Evolutionary conservation across 2,329 filamentous ascomycete species (phyloP).

Genomic region (Aspergillus sp.): DNA sequence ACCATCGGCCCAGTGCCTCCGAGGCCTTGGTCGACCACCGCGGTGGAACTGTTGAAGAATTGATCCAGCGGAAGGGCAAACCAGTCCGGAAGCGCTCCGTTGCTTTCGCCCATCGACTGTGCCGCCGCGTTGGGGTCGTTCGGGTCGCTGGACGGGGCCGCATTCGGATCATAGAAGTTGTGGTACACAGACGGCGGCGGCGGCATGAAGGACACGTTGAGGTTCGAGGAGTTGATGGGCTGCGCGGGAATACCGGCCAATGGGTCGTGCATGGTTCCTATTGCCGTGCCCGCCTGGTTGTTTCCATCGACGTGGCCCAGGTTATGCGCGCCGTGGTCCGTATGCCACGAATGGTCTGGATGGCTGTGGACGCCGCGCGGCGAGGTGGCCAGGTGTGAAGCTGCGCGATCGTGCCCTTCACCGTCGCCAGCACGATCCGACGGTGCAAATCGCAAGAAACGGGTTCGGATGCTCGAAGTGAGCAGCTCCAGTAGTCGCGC

Average conservation of each 20-base stretch:
- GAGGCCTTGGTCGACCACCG: conserved; percentile 42
- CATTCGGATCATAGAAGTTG: conserved; percentile 34
- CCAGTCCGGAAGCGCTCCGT: conserved; percentile 44
- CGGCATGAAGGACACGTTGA: conserved; percentile 40
- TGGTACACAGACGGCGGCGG: conserved; percentile 38
- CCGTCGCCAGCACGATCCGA: conserved; percentile 38
- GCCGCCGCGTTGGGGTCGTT: conserved; percentile 21
- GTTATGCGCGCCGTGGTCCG: conserved; percentile 10
- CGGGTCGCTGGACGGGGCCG: conserved; percentile 22
- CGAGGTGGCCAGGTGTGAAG: too few relatives aligned
- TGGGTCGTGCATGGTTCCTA: conserved; percentile 28
- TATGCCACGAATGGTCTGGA: conserved; percentile 17
- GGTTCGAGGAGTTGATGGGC: conserved; percentile 36
- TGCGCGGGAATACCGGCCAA: conserved; percentile 36
- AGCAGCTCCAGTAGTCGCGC: conserved; percentile 52
- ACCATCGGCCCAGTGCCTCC: conserved; percentile 55
- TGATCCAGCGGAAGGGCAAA: conserved; percentile 53
- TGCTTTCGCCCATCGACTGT: conserved; percentile 19
- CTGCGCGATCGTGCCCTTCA: conserved; percentile 27
- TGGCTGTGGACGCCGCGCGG: conserved; percentile 20
- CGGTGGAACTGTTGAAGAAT: conserved; percentile 42
- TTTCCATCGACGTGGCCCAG: conserved; percentile 21
- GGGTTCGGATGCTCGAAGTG: conserved; percentile 48
- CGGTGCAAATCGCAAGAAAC: conserved; percentile 49
- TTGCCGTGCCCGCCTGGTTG: conserved; percentile 11